Evolutionary conservation across 169 alveolate genomes (phyloP).

Genomic region (Plasmodium cynomolgi): DNA sequence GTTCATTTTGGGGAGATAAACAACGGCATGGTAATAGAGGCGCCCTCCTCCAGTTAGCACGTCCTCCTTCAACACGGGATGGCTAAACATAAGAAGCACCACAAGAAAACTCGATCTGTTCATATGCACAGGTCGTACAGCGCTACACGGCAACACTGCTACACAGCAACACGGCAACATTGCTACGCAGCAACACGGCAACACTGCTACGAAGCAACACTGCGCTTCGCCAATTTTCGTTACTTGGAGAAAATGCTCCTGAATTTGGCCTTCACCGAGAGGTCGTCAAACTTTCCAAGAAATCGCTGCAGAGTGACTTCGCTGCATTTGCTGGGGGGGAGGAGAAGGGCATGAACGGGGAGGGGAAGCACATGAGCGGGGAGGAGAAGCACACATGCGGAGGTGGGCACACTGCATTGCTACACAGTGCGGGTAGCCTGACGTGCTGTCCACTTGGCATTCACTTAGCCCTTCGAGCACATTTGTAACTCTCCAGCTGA

Average conservation of each 20-base stretch:
- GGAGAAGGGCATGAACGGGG: neutral
- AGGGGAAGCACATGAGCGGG: too few relatives aligned
- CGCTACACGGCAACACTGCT: neutral
- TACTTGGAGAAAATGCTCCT: conserved; percentile 74
- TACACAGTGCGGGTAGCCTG: too few relatives aligned
- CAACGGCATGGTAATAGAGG: neutral
- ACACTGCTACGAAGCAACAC: neutral
- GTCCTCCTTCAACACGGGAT: neutral
- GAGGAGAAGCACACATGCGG: too few relatives aligned
- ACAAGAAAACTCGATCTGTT: neutral
- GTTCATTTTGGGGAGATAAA: neutral
- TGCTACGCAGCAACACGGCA: too few relatives aligned
- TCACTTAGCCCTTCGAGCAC: neutral
- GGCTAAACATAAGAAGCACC: neutral
- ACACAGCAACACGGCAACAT: neutral
- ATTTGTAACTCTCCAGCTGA: neutral
- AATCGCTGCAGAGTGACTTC: conserved; percentile 84
- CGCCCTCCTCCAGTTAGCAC: neutral
- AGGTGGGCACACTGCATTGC: too few relatives aligned
- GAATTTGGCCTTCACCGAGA: conserved; percentile 80
- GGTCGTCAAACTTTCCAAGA: conserved; percentile 84
- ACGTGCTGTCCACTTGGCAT: neutral
- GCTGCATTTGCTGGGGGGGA: conserved; percentile 75
- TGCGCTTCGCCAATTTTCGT: neutral
- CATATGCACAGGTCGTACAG: neutral